phyloP scores from a whole-genome alignment of 371 early-diverging fungal genomes.

The Mortierella polycephala region DNA sequence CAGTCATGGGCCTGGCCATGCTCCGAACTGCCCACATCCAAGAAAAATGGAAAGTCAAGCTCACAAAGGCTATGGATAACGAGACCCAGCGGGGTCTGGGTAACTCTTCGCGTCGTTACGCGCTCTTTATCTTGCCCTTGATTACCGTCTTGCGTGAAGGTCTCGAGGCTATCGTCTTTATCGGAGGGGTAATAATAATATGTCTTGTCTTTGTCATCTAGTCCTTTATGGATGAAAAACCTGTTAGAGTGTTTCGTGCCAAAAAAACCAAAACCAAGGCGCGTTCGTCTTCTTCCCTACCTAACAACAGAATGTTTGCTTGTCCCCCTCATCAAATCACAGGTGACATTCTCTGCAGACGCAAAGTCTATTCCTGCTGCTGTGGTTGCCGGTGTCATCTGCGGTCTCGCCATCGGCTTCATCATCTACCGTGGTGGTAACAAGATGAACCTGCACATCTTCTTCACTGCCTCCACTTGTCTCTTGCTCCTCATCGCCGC shows the following conservation, averaged over 20 bases:
- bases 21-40: slow-evolving; percentile 72
- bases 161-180: slow-evolving; percentile 83
- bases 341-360: slow-evolving; percentile 70
- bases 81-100: slow-evolving; percentile 34
- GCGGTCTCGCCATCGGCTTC: slow-evolving; percentile 74
- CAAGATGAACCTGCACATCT: slow-evolving; percentile 72
- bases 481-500: slow-evolving; percentile 82
- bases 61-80: slow-evolving; percentile 65
- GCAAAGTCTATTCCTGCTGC: slow-evolving; percentile 82
- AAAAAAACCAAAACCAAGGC: not conserved
- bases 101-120: slow-evolving; percentile 55
- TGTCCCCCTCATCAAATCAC: slow-evolving; percentile 45
- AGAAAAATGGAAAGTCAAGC: slow-evolving; percentile 74
- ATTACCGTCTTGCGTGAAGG: slow-evolving; percentile 86
- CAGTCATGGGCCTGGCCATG: slow-evolving; percentile 80
- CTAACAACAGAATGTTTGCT: too few relatives aligned
- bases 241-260: not conserved
- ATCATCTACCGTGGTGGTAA: slow-evolving; percentile 78
- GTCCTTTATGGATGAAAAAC: not conserved
- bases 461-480: slow-evolving; percentile 78
- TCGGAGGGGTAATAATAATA: slow-evolving; percentile 85
- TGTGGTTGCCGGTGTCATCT: slow-evolving; percentile 72
- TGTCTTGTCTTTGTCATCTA: slow-evolving; percentile 22
- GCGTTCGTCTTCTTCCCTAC: not conserved
- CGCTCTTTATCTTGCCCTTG: slow-evolving; percentile 79